Conservation (phyloP, 768 basidiomycete species). For the Mycena amicta region DNA sequence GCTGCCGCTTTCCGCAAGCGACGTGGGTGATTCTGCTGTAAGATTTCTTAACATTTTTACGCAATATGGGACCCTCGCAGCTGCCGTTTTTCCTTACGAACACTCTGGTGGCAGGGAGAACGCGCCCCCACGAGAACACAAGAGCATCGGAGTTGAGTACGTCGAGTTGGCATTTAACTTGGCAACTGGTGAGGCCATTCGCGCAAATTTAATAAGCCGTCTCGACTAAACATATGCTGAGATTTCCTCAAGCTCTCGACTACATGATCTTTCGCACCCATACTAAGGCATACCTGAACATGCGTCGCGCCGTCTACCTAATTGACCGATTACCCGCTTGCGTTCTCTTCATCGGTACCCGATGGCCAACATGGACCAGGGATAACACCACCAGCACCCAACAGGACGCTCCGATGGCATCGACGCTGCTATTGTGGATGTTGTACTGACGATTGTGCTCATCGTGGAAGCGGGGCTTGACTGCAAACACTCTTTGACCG, state of each 20-base stretch:
- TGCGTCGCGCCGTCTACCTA: slow-evolving; percentile 95
- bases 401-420: too few species aligned
- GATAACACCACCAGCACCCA: too few species aligned
- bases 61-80: slow-evolving; percentile 88
- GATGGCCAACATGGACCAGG: slow-evolving; percentile 94
- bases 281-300: slow-evolving; percentile 97
- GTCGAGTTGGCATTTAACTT: too few species aligned
- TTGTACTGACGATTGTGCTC: too few species aligned
- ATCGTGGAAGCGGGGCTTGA: too few species aligned
- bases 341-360: slow-evolving; percentile 91
- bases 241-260: slow-evolving; percentile 93
- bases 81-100: slow-evolving; percentile 80
- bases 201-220: too few species aligned
- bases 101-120: slow-evolving; percentile 79
- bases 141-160: slow-evolving; percentile 97
- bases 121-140: slow-evolving; percentile 94
- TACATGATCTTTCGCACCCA: slow-evolving; percentile 91
- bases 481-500: too few species aligned
- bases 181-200: slow-evolving; percentile 85
- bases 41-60: slow-evolving; percentile 3
- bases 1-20: slow-evolving; percentile 96
- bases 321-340: slow-evolving; percentile 83
- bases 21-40: slow-evolving; percentile 56
- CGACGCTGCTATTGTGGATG: too few species aligned
- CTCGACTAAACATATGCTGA: too few species aligned